These are phyloP conservation scores for Choiromyces venosus DNA, from an alignment of 495 filamentous ascomycete species.

Conservation along the genomic window DNA sequence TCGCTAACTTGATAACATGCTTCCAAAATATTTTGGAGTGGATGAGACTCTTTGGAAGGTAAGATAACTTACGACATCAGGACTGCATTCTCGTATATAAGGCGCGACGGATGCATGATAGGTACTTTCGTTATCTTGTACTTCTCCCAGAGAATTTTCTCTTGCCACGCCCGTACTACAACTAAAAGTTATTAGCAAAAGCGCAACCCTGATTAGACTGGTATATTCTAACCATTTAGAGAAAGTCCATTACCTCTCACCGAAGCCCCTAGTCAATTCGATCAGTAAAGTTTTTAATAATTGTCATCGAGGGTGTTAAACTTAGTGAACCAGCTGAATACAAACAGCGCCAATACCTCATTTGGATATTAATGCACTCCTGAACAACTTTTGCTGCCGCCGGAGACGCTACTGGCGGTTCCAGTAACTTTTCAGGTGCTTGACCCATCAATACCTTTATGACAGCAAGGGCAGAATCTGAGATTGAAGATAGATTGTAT, in stretches of 20 bases:
- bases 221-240: neutral
- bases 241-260: constrained; percentile 1
- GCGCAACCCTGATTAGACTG: neutral
- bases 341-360: constrained; percentile 60
- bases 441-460: constrained; percentile 92
- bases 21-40: neutral
- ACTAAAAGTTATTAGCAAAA: constrained; percentile 47
- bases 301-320: neutral
- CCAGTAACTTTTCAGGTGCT: constrained; percentile 68
- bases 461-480: constrained; percentile 83
- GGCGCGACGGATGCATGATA: neutral
- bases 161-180: constrained; percentile 68
- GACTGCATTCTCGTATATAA: neutral
- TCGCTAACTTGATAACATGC: neutral
- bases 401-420: constrained; percentile 20
- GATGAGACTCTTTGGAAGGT: neutral
- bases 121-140: constrained; percentile 46
- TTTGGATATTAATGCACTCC: constrained; percentile 51
- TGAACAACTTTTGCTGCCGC: constrained; percentile 50
- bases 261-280: neutral
- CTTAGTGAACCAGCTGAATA: neutral
- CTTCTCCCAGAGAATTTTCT: constrained; percentile 60
- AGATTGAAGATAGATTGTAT: constrained; percentile 90
- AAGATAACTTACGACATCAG: neutral
- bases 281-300: neutral